Base-by-base conservation (phyloP, 257 asterid species). In the Nicotiana noctiflora region DNA sequence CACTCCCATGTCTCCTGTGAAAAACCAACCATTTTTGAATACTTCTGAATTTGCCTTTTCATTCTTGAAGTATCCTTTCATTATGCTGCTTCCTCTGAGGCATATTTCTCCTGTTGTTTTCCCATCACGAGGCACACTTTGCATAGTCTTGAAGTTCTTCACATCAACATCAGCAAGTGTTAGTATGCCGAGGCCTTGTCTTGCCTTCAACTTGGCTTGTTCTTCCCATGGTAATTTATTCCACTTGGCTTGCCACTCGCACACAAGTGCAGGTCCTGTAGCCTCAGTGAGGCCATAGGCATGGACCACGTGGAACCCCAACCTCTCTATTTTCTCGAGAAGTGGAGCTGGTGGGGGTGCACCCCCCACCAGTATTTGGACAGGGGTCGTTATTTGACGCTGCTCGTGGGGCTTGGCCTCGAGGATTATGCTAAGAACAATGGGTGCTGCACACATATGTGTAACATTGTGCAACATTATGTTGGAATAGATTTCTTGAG, bases 271-370 rank as follows among this genome's bases (percentile, higher is more conserved):
- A 0, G 98, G 97, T 11, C 98, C 98, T 0, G 97, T 92, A 19
- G 98, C 98, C 86, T 94, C 98, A 0, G 98, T 94, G 9, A 94
- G 82, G 0, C 98, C 98, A 82, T 94, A 94, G 0, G 97, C 98
- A 57, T 93, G 98, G 3, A 88, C 89, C 44, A 94, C 97, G 31
- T 88, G 93, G 84, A 94, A 94, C 0, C 98, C 98, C 0, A 91
- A 80, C 0, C 51, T 21, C 64, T 94, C 98, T 1, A 93, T 88
- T 23, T 60, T 87, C 80, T 92, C 87, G 1, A 94, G 87, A 0
- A 94, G 89, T 0, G 95, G 79, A 0, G 98, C 85, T 0, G 98
- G 93, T 0, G 98, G 98, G 14, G 98, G 98, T 1, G 98, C 96
- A 0, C 98, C 98, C 2, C 98, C 98, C 0, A 97, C 90, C 19